Base-by-base conservation (phyloP, 1,284 basidiomycete genomes). In the Boletellus deceptivus region DNA sequence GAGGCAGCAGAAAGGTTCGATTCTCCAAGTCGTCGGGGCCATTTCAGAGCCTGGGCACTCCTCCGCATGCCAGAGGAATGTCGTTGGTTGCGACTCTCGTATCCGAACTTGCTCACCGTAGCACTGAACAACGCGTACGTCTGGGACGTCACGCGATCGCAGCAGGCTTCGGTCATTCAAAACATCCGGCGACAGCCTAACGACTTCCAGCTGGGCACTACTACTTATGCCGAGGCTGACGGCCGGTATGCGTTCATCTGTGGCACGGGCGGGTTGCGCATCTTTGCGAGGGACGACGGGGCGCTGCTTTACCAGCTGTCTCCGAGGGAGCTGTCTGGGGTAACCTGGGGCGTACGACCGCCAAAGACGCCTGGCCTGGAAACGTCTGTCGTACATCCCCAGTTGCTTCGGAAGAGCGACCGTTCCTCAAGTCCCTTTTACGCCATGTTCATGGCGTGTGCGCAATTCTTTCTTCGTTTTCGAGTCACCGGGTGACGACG, bases 171-270 rank as follows among this genome's bases (percentile, higher is more conserved):
- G 51, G 74, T 72, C 7, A 70, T 89, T 36, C 57, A 66, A 9
- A 66, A 72, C 37, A 72, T 75, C 9, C 75, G 79, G 52, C 61
- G 52, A 36, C 39, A 49, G 3, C 45, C 53, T 9, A 48, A 56
- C 10, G 52, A n/a, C n/a, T n/a, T 57, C 7, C 16, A 33, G 16
- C 65, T 82, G 8, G 76, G 72, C 2, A 53, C 67, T 3, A 73
- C 86, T 50, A 70, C 72, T 49, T 90, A 89, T 57, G 84, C 89
- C 39, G 88, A 90, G 55, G 64, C 89, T 48, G 81, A 77, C 46
- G 66, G 70, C 34, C 69, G 70, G 9, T 78, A 86, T 60, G 78
- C 80, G 0, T 80, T 90, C 56, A 68, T 90, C 14, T 87, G 83
- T 54, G 78, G 77, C 14, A 58, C 60, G 6, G 54, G 62, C 16